Conservation (phyloP, 139 green algal genomes). For the Chlorella sp. region DNA sequence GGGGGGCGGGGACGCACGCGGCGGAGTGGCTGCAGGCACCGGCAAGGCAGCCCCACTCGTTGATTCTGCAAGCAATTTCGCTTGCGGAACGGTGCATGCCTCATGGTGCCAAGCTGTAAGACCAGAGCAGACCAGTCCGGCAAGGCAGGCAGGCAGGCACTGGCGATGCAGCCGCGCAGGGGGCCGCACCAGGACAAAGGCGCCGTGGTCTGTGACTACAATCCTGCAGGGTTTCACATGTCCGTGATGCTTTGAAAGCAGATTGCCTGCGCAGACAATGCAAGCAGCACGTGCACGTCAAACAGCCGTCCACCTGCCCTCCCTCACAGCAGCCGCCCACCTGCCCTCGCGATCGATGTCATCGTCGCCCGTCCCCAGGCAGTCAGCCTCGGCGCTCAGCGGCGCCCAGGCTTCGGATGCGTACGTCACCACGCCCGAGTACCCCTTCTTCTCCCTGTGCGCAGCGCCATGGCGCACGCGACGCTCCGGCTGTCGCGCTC, state of each 20-base stretch:
- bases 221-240: slow-evolving; percentile 43
- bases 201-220: slow-evolving; percentile 62
- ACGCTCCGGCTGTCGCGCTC: no score
- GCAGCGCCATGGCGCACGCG: no score
- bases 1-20: no score
- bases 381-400: slow-evolving; percentile 35
- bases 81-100: no score
- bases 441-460: slow-evolving; percentile 56
- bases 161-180: background rate
- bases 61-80: no score
- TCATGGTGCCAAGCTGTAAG: background rate
- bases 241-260: no score
- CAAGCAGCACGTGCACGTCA: background rate
- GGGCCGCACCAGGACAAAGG: slow-evolving; percentile 56
- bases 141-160: background rate
- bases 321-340: slow-evolving; percentile 23
- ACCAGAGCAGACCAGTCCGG: background rate
- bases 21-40: no score
- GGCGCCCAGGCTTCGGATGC: slow-evolving; percentile 16
- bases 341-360: slow-evolving; percentile 60
- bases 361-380: slow-evolving; percentile 34
- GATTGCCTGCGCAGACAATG: background rate
- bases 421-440: slow-evolving; percentile 55
- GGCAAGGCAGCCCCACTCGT: no score
- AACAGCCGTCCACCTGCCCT: background rate